These are phyloP conservation scores for Dioscorea zingiberensis DNA, from an alignment of 106 monocot species.

Conservation along the genomic window DNA sequence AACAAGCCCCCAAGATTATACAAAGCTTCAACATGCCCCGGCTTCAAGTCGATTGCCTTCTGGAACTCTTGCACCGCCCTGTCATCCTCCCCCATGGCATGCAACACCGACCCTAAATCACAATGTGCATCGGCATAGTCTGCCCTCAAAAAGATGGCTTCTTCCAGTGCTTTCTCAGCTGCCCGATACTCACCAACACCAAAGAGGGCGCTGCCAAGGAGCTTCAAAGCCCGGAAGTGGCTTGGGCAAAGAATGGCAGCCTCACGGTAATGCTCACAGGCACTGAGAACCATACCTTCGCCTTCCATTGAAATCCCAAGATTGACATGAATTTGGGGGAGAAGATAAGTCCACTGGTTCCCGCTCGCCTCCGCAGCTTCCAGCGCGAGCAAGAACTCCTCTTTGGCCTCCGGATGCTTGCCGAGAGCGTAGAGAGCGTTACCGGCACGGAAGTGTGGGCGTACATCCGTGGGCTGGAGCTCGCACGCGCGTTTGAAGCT, in stretches of 20 bases:
- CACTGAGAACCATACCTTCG: slow-evolving; percentile 85
- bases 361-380: slow-evolving; percentile 92
- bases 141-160: slow-evolving; percentile 66
- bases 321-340: slow-evolving; percentile 94
- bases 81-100: slow-evolving; percentile 88
- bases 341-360: slow-evolving; percentile 63
- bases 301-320: slow-evolving; percentile 80
- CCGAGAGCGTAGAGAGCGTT: slow-evolving; percentile 77
- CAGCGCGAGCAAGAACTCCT: slow-evolving; percentile 84
- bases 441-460: slow-evolving; percentile 80
- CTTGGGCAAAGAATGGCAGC: slow-evolving; percentile 79
- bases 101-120: slow-evolving; percentile 81
- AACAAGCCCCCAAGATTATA: slow-evolving; percentile 91
- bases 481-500: slow-evolving; percentile 88
- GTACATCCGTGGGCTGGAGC: slow-evolving; percentile 76
- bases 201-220: slow-evolving; percentile 83
- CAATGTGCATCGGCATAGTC: slow-evolving; percentile 95
- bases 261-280: slow-evolving; percentile 95
- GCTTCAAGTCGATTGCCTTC: slow-evolving; percentile 94
- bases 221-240: slow-evolving; percentile 86
- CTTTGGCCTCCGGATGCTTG: slow-evolving; percentile 68
- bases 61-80: slow-evolving; percentile 94
- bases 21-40: slow-evolving; percentile 86
- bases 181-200: slow-evolving; percentile 93
- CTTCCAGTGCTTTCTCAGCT: slow-evolving; percentile 88